Evolutionary conservation across 2,329 filamentous ascomycete genomes (phyloP).

Genomic region (Cladophialophora immunda): DNA sequence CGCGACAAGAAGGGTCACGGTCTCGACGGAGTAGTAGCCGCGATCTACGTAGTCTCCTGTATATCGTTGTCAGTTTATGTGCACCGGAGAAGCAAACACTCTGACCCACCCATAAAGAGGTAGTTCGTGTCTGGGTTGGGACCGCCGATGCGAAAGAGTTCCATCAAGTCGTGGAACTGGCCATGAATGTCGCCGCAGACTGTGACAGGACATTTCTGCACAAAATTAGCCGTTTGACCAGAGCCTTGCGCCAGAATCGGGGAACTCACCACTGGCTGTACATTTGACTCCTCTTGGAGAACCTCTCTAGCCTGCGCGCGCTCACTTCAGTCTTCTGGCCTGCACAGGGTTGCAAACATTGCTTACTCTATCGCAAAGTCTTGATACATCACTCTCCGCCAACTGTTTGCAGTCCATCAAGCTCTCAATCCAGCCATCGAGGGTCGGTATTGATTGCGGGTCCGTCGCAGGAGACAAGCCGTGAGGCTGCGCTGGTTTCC

Average conservation of each 20-base stretch:
- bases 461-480: conserved; percentile 80
- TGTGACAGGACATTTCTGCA: conserved; percentile 95
- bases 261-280: conserved; percentile 87
- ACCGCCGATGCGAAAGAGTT: conserved; percentile 98
- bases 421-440: conserved; percentile 98
- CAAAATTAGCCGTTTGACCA: conserved; percentile 26
- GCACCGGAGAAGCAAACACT: neutral
- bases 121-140: conserved; percentile 99
- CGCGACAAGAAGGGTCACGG: conserved; percentile 92
- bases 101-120: conserved; percentile 88
- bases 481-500: conserved; percentile 80
- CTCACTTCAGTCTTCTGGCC: conserved; percentile 21
- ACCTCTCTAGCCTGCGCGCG: conserved; percentile 83
- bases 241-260: conserved; percentile 13
- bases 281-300: conserved; percentile 96
- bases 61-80: conserved; percentile 11
- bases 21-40: conserved; percentile 99
- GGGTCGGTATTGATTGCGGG: conserved; percentile 86
- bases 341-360: conserved; percentile 27
- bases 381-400: conserved; percentile 90
- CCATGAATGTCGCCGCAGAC: conserved; percentile 99
- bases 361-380: conserved; percentile 95
- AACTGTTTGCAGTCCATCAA: conserved; percentile 99
- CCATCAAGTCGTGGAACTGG: conserved; percentile 99
- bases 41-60: conserved; percentile 96